A percentile compares a stretch with the other conserved stretches of the same genome.
These are phyloP conservation scores for Eucalyptus erythrocorys DNA, from an alignment of 345 rosid species.

Conservation along the genomic window DNA sequence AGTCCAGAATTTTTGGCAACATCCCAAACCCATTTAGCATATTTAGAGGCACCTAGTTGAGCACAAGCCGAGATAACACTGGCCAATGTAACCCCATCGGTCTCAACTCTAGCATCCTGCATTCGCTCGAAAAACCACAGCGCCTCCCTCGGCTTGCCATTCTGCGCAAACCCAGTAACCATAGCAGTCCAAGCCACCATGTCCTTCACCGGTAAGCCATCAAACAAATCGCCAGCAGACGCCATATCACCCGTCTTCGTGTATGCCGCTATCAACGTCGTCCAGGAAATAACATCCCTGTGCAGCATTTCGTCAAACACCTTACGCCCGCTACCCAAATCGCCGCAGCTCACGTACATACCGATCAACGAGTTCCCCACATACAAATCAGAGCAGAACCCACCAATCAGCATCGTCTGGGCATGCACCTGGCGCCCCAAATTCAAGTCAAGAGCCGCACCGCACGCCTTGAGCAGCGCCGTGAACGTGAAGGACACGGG, in stretches of 20 bases:
- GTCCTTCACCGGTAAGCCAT: slow-evolving; percentile 37
- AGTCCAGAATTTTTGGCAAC: slow-evolving; percentile 25
- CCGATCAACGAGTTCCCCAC: slow-evolving; percentile 56
- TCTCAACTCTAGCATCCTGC: slow-evolving; percentile 33
- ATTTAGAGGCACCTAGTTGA: slow-evolving; percentile 50
- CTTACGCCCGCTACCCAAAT: slow-evolving; percentile 35
- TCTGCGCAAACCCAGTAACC: slow-evolving; percentile 62
- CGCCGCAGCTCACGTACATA: slow-evolving; percentile 51
- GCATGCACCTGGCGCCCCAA: slow-evolving; percentile 66
- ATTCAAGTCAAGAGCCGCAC: slow-evolving; percentile 14
- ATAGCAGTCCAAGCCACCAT: slow-evolving; percentile 73
- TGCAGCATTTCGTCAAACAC: slow-evolving; percentile 69
- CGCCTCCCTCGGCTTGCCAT: slow-evolving; percentile 60
- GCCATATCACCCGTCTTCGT: slow-evolving; percentile 43
- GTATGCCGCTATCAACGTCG: slow-evolving; percentile 50
- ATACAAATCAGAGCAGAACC: slow-evolving; percentile 46
- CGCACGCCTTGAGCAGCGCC: slow-evolving; percentile 60
- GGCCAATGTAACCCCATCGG: slow-evolving; percentile 43
- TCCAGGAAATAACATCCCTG: slow-evolving; percentile 56
- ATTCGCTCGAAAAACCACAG: slow-evolving; percentile 42
- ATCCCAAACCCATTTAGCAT: slow-evolving; percentile 33
- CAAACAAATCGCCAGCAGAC: slow-evolving; percentile 55
- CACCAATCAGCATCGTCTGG: slow-evolving; percentile 58
- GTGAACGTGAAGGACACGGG: slow-evolving; percentile 79
- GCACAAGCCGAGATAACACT: slow-evolving; percentile 81